Percentiles rank a stretch among this genome's conserved stretches.
Conservation (phyloP, 495 filamentous ascomycete species). For the Xylaria curta region DNA sequence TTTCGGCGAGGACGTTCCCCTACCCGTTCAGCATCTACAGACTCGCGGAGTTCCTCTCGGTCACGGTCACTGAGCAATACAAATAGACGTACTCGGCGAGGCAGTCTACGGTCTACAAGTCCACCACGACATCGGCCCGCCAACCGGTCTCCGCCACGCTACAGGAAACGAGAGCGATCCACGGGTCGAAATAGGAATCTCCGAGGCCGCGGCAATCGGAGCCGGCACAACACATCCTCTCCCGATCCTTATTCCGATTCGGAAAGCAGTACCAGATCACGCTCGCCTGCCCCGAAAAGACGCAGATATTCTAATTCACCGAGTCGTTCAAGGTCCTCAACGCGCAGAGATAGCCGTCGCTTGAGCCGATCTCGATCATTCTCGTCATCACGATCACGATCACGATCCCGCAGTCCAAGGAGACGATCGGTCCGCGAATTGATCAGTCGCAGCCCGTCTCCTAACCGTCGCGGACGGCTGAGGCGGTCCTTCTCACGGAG, state of each 20-base stretch:
- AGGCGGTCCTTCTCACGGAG: constrained; percentile 51
- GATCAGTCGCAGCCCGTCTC: constrained; percentile 50
- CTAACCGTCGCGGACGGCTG: constrained; percentile 45
- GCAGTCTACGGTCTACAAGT: constrained; percentile 44
- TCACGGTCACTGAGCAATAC: constrained; percentile 44
- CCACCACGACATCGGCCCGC: constrained; percentile 45
- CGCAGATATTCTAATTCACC: constrained; percentile 41
- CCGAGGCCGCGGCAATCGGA: constrained; percentile 32
- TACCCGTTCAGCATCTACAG: constrained; percentile 36
- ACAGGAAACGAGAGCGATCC: constrained; percentile 54
- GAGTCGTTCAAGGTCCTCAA: constrained; percentile 46
- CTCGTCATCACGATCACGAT: constrained; percentile 33
- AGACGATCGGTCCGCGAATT: constrained; percentile 49
- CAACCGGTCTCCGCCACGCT: constrained; percentile 52
- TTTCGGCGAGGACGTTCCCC: constrained; percentile 40
- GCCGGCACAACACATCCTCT: constrained; percentile 38
- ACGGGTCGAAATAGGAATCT: constrained; percentile 3
- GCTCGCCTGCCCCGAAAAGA: constrained; percentile 40
- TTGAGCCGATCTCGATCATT: constrained; percentile 56
- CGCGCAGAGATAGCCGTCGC: constrained; percentile 36
- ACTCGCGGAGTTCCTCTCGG: constrained; percentile 37
- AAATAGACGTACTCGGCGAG: constrained; percentile 41
- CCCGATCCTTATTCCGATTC: constrained; percentile 32
- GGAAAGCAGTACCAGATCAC: constrained; percentile 37
- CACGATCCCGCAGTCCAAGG: constrained; percentile 38